Evolutionary conservation across 805 yeast genomes (phyloP), one percentile per base, ranked within the genome.

Genomic region (Kluyveromyces aestuarii): DNA sequence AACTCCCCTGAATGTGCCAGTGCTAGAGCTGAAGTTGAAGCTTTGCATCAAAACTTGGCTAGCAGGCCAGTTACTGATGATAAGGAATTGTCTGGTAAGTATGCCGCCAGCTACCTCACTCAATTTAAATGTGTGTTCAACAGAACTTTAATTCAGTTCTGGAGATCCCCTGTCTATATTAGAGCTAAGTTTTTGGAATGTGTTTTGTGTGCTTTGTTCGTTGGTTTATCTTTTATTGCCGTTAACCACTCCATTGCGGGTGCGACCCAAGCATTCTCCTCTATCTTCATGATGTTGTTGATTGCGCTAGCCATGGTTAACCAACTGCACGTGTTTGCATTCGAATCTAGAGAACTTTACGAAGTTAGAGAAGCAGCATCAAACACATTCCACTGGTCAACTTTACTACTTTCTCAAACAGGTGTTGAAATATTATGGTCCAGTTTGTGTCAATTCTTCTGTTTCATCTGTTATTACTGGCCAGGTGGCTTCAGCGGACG

Each of bases 291-390:
- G 82, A 70, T 78, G 54, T 55, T 77, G 45, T 64, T 78, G 59
- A 65, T 72, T 51, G 64, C 81, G 57, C 67, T 73, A 52, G 75
- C 82, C 27, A 67, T 82, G 69, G 66, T 77, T 42, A 77, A 81
- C 57, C 89, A 84, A 63, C 72, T 78, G 69, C 73, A 80, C 52
- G 87, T 86, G 21, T 70, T 76, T 58, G 84, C 73, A 56, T 76
- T 76, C 41, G 63, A 66, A 42, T 82, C 80, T 57, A 73, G 89
- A 67, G 78, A 77, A 52, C 63, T 83, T 37, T 83, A 80, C 56
- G 89, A 83, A 64, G 84, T 76, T 41, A 76, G 90, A 64, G 90
- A 83, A 64, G 74, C 85, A 48, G 85, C 86, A 30, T 80, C 88
- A 1, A 81, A 76, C 60, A 80, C 87, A 2, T 84, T 80, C 66